These are phyloP conservation scores for Yamadazyma phyllophila DNA, from an alignment of 805 yeast species.

Conservation along the genomic window DNA sequence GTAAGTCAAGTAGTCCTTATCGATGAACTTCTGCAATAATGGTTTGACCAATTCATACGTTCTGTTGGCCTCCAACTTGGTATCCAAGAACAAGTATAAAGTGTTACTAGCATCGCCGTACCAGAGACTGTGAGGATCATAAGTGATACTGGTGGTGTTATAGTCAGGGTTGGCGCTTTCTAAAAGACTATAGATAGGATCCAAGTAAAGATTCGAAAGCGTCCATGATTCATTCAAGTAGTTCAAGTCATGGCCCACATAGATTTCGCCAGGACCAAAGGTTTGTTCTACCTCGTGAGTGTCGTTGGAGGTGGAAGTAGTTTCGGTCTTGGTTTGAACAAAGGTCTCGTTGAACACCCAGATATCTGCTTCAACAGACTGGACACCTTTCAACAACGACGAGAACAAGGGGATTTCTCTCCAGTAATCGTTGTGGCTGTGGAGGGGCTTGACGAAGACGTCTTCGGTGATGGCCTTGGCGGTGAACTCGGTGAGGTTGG, in stretches of 20 bases:
- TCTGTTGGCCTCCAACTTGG: slow-evolving; percentile 50
- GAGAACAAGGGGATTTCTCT: slow-evolving; percentile 55
- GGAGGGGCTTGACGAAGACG: slow-evolving; percentile 45
- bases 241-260: slow-evolving; percentile 60
- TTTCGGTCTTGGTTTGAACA: slow-evolving; percentile 25
- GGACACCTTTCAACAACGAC: slow-evolving; percentile 55
- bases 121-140: slow-evolving; percentile 26
- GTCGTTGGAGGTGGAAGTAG: slow-evolving; percentile 18
- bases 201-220: slow-evolving; percentile 49
- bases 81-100: slow-evolving; percentile 62
- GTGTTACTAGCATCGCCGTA: slow-evolving; percentile 49
- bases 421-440: slow-evolving; percentile 74
- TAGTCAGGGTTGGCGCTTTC: slow-evolving; percentile 44
- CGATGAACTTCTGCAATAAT: slow-evolving; percentile 48
- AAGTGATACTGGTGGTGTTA: slow-evolving; percentile 15
- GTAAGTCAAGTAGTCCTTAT: slow-evolving; percentile 49
- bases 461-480: slow-evolving; percentile 32
- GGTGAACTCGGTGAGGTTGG: slow-evolving; percentile 6
- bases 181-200: slow-evolving; percentile 48
- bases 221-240: slow-evolving; percentile 47
- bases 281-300: slow-evolving; percentile 12
- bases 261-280: slow-evolving; percentile 33
- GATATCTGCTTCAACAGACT: slow-evolving; percentile 64
- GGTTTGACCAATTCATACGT: slow-evolving; percentile 47
- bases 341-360: slow-evolving; percentile 46